Conservation (phyloP, 345 rosid species). For the Garcia nutans region DNA sequence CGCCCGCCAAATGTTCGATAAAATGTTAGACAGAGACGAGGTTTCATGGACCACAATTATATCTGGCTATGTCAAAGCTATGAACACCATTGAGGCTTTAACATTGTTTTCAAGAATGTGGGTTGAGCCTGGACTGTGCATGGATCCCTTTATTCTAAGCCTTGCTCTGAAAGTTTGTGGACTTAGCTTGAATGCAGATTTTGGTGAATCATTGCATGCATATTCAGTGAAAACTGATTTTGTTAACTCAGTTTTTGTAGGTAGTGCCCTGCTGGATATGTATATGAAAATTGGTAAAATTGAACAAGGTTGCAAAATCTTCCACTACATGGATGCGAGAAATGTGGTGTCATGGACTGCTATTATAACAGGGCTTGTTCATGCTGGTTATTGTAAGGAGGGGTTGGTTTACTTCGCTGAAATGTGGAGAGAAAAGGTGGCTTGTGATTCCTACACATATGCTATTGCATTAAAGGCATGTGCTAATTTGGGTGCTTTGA, state of each 20-base stretch:
- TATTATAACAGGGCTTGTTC: slow-evolving; percentile 72
- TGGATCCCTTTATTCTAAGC: slow-evolving; percentile 70
- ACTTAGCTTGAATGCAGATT: slow-evolving; percentile 35
- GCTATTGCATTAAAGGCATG: slow-evolving; percentile 77
- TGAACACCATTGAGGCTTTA: slow-evolving; percentile 51
- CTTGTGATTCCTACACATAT: slow-evolving; percentile 52
- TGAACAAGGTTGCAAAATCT: slow-evolving; percentile 53
- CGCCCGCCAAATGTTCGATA: slow-evolving; percentile 74
- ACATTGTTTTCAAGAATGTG: slow-evolving; percentile 62
- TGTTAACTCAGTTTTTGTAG: slow-evolving; percentile 64
- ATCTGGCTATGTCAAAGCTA: slow-evolving; percentile 59
- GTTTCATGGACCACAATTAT: slow-evolving; percentile 75
- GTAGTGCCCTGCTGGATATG: slow-evolving; percentile 70
- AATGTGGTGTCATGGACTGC: slow-evolving; percentile 87
- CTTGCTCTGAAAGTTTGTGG: slow-evolving; percentile 76
- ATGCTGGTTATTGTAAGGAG: slow-evolving; percentile 47
- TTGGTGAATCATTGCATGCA: slow-evolving; percentile 70
- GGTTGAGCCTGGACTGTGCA: slow-evolving; percentile 44
- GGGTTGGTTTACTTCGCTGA: slow-evolving; percentile 60
- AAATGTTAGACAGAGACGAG: slow-evolving; percentile 64
- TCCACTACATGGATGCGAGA: slow-evolving; percentile 58
- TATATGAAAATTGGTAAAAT: slow-evolving; percentile 53
- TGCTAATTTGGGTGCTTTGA: slow-evolving; percentile 59
- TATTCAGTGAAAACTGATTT: slow-evolving; percentile 53
- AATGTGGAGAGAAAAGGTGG: slow-evolving; percentile 54